Evolutionary conservation across 129 eudicot genomes (phyloP).

Genomic region (Artemisia argyi): DNA sequence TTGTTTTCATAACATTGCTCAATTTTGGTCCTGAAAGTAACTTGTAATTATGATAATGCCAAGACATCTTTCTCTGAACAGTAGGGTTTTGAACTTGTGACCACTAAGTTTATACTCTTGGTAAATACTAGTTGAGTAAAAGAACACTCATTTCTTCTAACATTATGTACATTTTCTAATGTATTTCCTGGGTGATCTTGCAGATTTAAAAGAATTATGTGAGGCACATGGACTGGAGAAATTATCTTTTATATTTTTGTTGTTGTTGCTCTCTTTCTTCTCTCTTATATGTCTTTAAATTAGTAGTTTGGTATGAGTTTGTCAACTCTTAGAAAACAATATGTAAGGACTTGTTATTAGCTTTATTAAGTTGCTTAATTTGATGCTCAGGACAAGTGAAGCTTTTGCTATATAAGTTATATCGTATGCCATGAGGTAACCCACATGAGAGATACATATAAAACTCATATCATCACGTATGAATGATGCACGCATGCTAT

Average conservation of each 20-base stretch:
- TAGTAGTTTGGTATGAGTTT: background rate
- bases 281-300: background rate
- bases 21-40: no score
- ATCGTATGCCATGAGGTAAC: constrained; percentile 17
- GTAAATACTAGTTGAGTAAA: no score
- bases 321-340: background rate
- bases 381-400: constrained; percentile 1
- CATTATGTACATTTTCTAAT: background rate
- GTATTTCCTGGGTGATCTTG: background rate
- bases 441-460: constrained; percentile 9
- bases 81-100: background rate
- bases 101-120: background rate
- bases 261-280: background rate
- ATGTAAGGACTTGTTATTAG: constrained; percentile 3
- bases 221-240: background rate
- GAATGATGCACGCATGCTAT: constrained; percentile 8
- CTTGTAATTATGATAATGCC: no score
- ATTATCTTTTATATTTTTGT: background rate
- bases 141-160: background rate
- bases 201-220: constrained; percentile 14
- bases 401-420: constrained; percentile 1
- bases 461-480: background rate
- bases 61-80: no score
- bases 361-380: background rate
- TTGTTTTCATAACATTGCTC: no score